Base-by-base conservation (phyloP, 2,329 filamentous ascomycete genomes). In the Xylaria sp. region DNA sequence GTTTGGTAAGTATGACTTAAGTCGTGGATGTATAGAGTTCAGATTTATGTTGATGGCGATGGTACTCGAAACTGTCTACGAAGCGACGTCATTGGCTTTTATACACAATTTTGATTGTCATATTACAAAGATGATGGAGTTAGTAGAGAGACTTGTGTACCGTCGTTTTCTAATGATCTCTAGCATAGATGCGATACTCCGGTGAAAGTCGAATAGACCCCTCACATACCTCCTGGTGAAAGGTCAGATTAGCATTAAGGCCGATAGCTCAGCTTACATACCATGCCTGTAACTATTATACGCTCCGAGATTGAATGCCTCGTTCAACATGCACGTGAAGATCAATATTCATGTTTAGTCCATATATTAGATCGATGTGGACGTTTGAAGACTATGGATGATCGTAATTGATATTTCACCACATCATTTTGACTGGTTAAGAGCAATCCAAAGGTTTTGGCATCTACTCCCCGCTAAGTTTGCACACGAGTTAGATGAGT, bases 41-140 rank as follows among this genome's bases (percentile, higher is more conserved):
- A 27, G 32, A 42, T n/a, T 6, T 47, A 18, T 44, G 10, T 57
- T 54, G 60, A 47, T 54, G 60, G 21, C 29, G 37, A 23, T 44
- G 5, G 18, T 2, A 51, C 13, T 16, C 12, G 25, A 55, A 55
- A 40, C 6, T 40, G 13, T 37, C 18, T 37, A 37, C 13, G 12
- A n/a, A 57, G 50, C 29, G 8, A 50, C 13, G 12, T 8, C 35
- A 8, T 40, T n/a, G 13, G 18, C 29, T 13, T 66, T 50, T 66
- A 66, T 66, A 66, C 37, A 37, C 23, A n/a, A n/a, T 47, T 55
- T 13, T 4, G 27, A 37, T n/a, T 4, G 18, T 23, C 21, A 57
- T 50, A 8, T 12, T 29, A 27, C 44, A 12, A 12, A 23, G 48
- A 21, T 13, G 29, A 42, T 42, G 12, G 29, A 51, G 53, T 44